Conservation (phyloP, 2,329 filamentous ascomycete genomes). For the Davidsoniella virescens region DNA sequence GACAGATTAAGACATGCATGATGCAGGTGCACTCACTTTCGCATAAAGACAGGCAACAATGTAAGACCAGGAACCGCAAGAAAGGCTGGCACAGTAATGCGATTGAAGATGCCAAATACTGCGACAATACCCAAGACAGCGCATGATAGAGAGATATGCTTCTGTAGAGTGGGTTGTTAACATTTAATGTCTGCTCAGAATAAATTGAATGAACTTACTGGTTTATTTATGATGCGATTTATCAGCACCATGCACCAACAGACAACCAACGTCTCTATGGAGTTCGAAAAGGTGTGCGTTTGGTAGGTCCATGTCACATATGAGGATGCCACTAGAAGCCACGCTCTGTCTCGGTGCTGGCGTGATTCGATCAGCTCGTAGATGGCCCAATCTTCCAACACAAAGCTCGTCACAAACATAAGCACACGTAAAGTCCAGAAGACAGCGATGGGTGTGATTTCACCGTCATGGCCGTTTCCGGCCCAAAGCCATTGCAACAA, state of each 20-base stretch:
- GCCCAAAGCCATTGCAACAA: conserved; percentile 85
- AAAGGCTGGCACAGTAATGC: conserved; percentile 94
- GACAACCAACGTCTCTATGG: conserved; percentile 82
- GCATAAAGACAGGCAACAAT: conserved; percentile 69
- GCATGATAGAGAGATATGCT: conserved; percentile 61
- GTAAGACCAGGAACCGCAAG: conserved; percentile 68
- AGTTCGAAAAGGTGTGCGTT: conserved; percentile 96
- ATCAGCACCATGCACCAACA: conserved; percentile 89
- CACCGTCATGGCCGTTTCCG: conserved; percentile 42
- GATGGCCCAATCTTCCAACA: conserved; percentile 93
- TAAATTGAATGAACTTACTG: conserved; percentile 35
- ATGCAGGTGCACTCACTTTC: conserved; percentile 32
- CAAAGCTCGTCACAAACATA: conserved; percentile 93
- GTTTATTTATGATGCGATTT: conserved; percentile 64
- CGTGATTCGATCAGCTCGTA: conserved; percentile 73
- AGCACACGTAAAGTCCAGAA: conserved; percentile 79
- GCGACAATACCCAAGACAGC: conserved; percentile 63
- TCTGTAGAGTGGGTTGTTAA: conserved; percentile 28
- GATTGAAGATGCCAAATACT: conserved; percentile 83
- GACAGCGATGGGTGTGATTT: conserved; percentile 67
- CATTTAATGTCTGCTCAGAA: background rate
- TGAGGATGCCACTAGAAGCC: conserved; percentile 79
- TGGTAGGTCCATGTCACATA: conserved; percentile 99
- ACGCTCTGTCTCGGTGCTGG: conserved; percentile 53
- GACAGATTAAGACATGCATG: too few species aligned